Percentiles rank a stretch among this genome's conserved stretches.
phyloP scores from a whole-genome alignment of 164 flowering plant genomes.

The grape (Vitis vinifera) region ASM3070453v1 NC_081818.1:19795501-19796000 shows the following conservation, averaged over 20 bases:
- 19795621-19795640: not conserved
- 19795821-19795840: not conserved
- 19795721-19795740: constrained; percentile 1
- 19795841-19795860: constrained; percentile 1
- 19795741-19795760: not conserved
- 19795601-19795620: not conserved
- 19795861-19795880: not conserved
- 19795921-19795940: too few species aligned
- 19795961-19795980: too few species aligned
- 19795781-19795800: not conserved
- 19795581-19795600: not conserved
- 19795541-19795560: not conserved
- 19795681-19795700: constrained; percentile 1
- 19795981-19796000: too few species aligned
- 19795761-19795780: not conserved
- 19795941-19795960: too few species aligned
- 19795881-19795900: too few species aligned
- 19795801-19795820: constrained; percentile 2
- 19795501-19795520: not conserved
- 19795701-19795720: constrained; percentile 3
- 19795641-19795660: not conserved
- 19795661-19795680: not conserved
- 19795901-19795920: too few species aligned
- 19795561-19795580: not conserved
- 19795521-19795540: constrained; percentile 5